Conservation (phyloP, 2,329 filamentous ascomycete species). For the Fusarium redolens region DNA sequence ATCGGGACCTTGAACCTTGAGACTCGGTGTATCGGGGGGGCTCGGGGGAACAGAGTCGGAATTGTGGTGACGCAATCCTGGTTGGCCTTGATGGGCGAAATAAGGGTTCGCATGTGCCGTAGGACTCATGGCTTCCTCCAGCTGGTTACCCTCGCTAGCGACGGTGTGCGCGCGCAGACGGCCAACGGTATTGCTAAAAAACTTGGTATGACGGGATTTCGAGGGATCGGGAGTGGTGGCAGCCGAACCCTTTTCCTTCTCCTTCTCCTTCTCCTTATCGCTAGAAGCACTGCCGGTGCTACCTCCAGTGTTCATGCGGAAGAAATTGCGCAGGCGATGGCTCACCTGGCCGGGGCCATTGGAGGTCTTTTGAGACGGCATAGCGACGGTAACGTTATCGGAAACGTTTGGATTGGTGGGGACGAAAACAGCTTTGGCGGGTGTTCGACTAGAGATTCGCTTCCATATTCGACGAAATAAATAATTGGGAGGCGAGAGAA, state of each 20-base stretch:
- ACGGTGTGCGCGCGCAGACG: conserved; percentile 91
- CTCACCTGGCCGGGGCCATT: conserved; percentile 69
- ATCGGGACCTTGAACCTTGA: conserved; percentile 77
- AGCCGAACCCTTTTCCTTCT: conserved; percentile 48
- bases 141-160: conserved; percentile 89
- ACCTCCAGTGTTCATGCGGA: conserved; percentile 69
- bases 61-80: conserved; percentile 92
- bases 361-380: conserved; percentile 66
- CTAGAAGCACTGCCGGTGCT: conserved; percentile 52
- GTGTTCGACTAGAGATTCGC: conserved; percentile 50
- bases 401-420: conserved; percentile 19
- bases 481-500: conserved; percentile 6
- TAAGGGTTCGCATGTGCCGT: conserved; percentile 97
- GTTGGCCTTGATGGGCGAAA: conserved; percentile 95
- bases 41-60: conserved; percentile 92
- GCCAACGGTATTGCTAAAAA: conserved; percentile 86
- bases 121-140: conserved; percentile 90
- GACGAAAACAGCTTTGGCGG: conserved; percentile 29
- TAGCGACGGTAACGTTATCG: conserved; percentile 44
- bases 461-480: conserved; percentile 52
- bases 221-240: conserved; percentile 38
- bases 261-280: conserved; percentile 55
- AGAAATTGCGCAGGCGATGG: conserved; percentile 77
- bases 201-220: conserved; percentile 85
- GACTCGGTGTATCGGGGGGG: conserved; percentile 86